Evolutionary conservation across 768 basidiomycete genomes (phyloP).

Genomic region (Leccinellum rugosiceps): DNA sequence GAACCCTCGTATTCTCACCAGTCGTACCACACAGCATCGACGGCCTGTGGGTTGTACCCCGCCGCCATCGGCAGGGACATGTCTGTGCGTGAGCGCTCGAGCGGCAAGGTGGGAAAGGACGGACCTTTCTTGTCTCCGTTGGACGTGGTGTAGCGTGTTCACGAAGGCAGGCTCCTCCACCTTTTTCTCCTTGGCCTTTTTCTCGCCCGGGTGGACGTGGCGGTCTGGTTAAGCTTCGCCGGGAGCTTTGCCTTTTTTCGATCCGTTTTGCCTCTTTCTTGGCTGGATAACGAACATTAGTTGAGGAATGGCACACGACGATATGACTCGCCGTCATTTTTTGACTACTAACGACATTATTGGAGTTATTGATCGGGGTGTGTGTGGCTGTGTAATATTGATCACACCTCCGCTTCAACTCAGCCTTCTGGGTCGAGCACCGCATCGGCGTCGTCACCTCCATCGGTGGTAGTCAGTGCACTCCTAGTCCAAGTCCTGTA

Average conservation of each 20-base stretch:
- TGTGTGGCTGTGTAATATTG: too few species aligned
- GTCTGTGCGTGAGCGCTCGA: conserved; percentile 44
- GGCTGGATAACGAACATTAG: conserved; percentile 35
- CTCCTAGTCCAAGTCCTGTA: too few species aligned
- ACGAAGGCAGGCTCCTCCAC: conserved; percentile 74
- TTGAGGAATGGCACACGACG: too few species aligned
- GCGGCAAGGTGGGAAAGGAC: conserved; percentile 8
- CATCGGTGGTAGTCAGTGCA: too few species aligned
- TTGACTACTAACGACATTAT: too few species aligned
- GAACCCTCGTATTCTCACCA: conserved; percentile 89
- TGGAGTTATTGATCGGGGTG: too few species aligned
- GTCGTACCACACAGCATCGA: conserved; percentile 96
- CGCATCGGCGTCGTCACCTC: too few species aligned
- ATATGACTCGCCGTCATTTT: too few species aligned
- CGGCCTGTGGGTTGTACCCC: conserved; percentile 91
- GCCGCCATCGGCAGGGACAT: conserved; percentile 45
- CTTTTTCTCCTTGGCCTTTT: conserved; percentile 44
- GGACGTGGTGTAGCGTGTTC: conserved; percentile 64
- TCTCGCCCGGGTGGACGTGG: conserved; percentile 44
- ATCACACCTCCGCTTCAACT: too few species aligned
- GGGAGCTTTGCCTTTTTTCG: conserved; percentile 76
- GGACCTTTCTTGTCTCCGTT: conserved; percentile 91
- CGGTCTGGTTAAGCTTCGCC: conserved; percentile 51
- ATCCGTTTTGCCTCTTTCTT: conserved; percentile 85
- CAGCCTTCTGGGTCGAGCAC: too few species aligned